These are phyloP conservation scores for Nadsonia fulvescens DNA, from an alignment of 805 yeast genomes.

Conservation along the genomic window DNA sequence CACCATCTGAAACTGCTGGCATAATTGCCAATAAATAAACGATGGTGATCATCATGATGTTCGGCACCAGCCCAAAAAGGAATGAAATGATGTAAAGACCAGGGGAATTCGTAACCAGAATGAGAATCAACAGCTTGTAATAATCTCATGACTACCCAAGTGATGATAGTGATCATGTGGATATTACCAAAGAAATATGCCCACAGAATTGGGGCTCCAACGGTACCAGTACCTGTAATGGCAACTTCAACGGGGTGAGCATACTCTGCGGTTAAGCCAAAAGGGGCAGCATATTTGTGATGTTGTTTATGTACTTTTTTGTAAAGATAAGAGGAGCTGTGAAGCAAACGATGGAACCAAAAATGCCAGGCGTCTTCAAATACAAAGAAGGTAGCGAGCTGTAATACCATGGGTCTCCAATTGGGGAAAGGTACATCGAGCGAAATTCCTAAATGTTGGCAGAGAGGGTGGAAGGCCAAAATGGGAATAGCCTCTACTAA, in stretches of 20 bases:
- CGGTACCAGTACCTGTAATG: constrained; percentile 86
- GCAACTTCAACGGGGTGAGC: constrained; percentile 93
- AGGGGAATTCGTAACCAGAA: constrained; percentile 95
- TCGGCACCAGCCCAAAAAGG: constrained; percentile 99
- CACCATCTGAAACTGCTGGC: constrained; percentile 93
- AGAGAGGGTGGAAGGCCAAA: constrained; percentile 91
- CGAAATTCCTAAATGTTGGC: constrained; percentile 62
- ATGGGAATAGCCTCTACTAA: constrained; percentile 90
- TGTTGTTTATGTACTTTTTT: constrained; percentile 92
- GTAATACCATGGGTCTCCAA: constrained; percentile 35
- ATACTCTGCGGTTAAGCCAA: constrained; percentile 92
- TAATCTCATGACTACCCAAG: constrained; percentile 76
- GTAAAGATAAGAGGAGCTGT: constrained; percentile 64
- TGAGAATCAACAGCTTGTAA: constrained; percentile 96
- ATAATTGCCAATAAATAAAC: constrained; percentile 86
- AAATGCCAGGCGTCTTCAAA: constrained; percentile 95
- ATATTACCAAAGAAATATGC: constrained; percentile 57
- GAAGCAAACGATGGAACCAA: constrained; percentile 84
- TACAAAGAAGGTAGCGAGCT: constrained; percentile 61
- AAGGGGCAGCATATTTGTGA: constrained; percentile 95
- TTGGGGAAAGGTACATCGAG: constrained; percentile 76
- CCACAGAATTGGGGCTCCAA: constrained; percentile 81
- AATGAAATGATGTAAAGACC: constrained; percentile 79
- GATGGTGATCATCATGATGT: constrained; percentile 95
- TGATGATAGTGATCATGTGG: constrained; percentile 75